These are phyloP conservation scores for Metschnikowia lunata DNA, from an alignment of 805 yeast species.

Conservation along the genomic window DNA sequence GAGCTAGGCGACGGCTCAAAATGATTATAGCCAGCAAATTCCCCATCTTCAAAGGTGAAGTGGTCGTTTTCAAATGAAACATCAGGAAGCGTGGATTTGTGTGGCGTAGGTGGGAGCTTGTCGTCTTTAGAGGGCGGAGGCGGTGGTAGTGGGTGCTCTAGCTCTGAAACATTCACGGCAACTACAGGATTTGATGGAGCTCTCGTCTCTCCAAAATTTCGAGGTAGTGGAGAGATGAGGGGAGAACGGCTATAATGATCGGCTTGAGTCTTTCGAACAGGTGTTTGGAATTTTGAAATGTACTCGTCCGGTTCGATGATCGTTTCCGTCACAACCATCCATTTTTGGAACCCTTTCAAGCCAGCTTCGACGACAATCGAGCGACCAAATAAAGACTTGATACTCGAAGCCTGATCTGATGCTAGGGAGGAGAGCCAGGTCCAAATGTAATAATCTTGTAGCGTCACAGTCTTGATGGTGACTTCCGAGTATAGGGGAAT, in stretches of 20 bases:
- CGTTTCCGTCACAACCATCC: conserved; percentile 73
- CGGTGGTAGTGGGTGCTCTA: conserved; percentile 11
- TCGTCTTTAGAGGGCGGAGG: conserved; percentile 20
- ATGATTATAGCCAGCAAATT: neutral
- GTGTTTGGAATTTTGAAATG: conserved; percentile 22
- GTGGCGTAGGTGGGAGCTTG: conserved; percentile 17
- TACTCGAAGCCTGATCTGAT: conserved; percentile 61
- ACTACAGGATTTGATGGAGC: neutral
- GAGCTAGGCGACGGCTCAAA: conserved; percentile 1
- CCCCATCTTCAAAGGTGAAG: conserved; percentile 6
- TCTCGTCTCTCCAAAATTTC: neutral
- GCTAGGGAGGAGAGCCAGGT: conserved; percentile 81
- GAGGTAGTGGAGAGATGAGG: conserved; percentile 5
- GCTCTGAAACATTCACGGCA: neutral
- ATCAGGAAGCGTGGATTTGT: conserved; percentile 11
- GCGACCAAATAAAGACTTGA: conserved; percentile 72
- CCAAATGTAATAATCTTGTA: conserved; percentile 89
- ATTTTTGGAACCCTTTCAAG: conserved; percentile 70
- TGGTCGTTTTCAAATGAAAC: conserved; percentile 7
- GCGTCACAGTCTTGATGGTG: conserved; percentile 53
- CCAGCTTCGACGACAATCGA: conserved; percentile 80
- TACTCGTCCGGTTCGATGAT: conserved; percentile 41
- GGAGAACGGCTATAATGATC: conserved; percentile 10
- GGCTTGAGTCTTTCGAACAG: conserved; percentile 6
- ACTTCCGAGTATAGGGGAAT: conserved; percentile 39